phyloP scores from a whole-genome alignment of 768 basidiomycete genomes.

The Leccinellum luteum region DNA sequence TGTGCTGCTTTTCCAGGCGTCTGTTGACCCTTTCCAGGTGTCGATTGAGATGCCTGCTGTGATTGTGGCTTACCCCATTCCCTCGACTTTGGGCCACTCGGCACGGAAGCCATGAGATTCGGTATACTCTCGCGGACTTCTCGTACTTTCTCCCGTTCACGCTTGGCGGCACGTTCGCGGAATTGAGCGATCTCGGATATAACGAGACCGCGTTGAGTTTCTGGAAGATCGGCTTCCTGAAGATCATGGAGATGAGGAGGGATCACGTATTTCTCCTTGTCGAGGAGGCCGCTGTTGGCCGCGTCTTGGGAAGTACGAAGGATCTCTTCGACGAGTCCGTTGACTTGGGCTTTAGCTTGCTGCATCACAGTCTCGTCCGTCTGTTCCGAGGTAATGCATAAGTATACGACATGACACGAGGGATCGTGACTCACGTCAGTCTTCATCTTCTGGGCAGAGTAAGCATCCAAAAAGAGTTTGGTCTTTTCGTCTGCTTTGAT shows the following conservation, averaged over 20 bases:
- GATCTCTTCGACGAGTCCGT: slow-evolving; percentile 67
- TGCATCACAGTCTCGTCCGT: slow-evolving; percentile 64
- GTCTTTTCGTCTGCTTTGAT: slow-evolving; percentile 98
- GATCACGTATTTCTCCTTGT: slow-evolving; percentile 86
- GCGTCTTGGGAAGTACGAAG: slow-evolving; percentile 71
- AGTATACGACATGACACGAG: background rate
- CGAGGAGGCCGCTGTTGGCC: slow-evolving; percentile 67
- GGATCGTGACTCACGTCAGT: slow-evolving; percentile 62
- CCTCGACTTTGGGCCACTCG: slow-evolving; percentile 73
- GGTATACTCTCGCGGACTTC: slow-evolving; percentile 66
- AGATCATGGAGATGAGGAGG: slow-evolving; percentile 97
- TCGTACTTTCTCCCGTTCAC: slow-evolving; percentile 84
- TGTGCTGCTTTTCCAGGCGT: slow-evolving; percentile 69
- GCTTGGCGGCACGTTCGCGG: slow-evolving; percentile 88
- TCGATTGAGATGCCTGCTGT: slow-evolving; percentile 36
- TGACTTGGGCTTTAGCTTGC: slow-evolving; percentile 62
- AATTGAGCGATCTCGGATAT: slow-evolving; percentile 97
- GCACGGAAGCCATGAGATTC: slow-evolving; percentile 39
- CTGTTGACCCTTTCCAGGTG: slow-evolving; percentile 40
- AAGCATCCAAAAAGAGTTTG: slow-evolving; percentile 81
- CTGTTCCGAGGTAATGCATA: slow-evolving; percentile 37
- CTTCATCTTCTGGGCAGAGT: slow-evolving; percentile 71
- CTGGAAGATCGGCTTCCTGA: slow-evolving; percentile 94
- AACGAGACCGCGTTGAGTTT: slow-evolving; percentile 87
- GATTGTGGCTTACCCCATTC: slow-evolving; percentile 69